A percentile compares a stretch with the other conserved stretches of the same genome.
Evolutionary conservation across 1,284 basidiomycete genomes (phyloP).

Genomic region (Lentinula novae-zelandiae): DNA sequence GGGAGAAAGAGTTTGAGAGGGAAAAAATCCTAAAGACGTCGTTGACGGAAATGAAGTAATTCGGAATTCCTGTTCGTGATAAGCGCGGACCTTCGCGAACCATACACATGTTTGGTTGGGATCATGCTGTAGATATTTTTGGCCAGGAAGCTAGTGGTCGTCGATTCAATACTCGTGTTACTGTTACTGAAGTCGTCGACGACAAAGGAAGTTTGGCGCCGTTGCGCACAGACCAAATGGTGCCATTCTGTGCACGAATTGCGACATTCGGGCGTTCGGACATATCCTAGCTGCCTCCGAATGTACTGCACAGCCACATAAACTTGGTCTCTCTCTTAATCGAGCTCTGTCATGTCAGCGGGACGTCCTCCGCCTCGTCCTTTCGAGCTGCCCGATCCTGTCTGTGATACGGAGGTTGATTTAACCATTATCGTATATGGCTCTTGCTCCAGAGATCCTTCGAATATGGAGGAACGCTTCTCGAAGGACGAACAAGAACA

Average conservation of each 20-base stretch:
- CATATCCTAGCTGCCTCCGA: not conserved
- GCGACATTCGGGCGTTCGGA: not conserved
- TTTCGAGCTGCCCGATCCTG: not conserved
- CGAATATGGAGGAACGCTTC: not conserved
- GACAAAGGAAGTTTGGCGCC: conserved; percentile 2
- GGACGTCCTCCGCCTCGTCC: not conserved
- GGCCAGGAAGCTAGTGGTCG: too few relatives aligned
- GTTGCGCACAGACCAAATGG: not conserved
- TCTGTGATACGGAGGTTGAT: not conserved
- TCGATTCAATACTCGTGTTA: too few relatives aligned
- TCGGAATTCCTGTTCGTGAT: not conserved
- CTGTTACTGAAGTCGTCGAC: not conserved
- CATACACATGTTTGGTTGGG: not conserved
- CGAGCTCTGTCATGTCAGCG: not conserved
- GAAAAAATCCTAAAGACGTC: not conserved
- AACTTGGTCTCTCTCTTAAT: not conserved
- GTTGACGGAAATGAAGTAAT: not conserved
- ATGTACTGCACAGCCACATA: not conserved
- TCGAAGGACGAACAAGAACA: not conserved
- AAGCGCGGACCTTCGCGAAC: not conserved
- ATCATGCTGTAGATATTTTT: not conserved
- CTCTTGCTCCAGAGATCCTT: not conserved
- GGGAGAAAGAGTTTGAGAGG: not conserved
- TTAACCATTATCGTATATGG: not conserved
- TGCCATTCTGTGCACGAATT: not conserved